These are phyloP conservation scores for Euphorbia lathyris DNA, from an alignment of 345 rosid species.

Conservation along the genomic window DNA sequence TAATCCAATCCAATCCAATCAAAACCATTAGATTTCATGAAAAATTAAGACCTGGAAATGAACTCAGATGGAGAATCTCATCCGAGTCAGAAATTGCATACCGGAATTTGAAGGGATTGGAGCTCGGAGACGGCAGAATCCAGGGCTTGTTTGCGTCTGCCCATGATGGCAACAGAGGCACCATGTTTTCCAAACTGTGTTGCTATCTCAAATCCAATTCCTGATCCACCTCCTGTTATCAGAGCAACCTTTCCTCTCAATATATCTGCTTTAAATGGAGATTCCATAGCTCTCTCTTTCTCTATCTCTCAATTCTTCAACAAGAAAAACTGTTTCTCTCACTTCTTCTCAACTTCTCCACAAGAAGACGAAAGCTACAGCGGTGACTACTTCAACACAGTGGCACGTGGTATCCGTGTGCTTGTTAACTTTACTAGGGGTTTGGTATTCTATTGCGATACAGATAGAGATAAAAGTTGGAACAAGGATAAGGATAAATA, in stretches of 20 bases:
- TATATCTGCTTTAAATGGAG: constrained; percentile 43
- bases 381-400: background rate
- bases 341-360: background rate
- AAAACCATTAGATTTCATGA: background rate
- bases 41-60: background rate
- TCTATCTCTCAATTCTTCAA: too few relatives aligned
- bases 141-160: constrained; percentile 37
- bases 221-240: constrained; percentile 51
- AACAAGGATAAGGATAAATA: too few relatives aligned
- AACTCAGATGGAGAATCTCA: background rate
- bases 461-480: too few relatives aligned
- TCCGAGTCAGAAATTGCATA: background rate
- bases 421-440: too few relatives aligned
- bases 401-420: constrained; percentile 5
- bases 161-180: constrained; percentile 53
- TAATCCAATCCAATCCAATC: background rate
- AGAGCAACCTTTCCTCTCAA: constrained; percentile 50
- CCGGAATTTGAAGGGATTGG: constrained; percentile 34
- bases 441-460: too few relatives aligned
- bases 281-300: constrained; percentile 20
- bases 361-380: background rate
- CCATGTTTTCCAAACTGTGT: constrained; percentile 52
- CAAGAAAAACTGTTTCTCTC: background rate
- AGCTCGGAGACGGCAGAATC: constrained; percentile 42
- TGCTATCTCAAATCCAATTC: constrained; percentile 50